Evolutionary conservation across 1,284 basidiomycete species (phyloP), one percentile per base, ranked within the genome.

Genomic region (Ceratobasidium sp.): DNA sequence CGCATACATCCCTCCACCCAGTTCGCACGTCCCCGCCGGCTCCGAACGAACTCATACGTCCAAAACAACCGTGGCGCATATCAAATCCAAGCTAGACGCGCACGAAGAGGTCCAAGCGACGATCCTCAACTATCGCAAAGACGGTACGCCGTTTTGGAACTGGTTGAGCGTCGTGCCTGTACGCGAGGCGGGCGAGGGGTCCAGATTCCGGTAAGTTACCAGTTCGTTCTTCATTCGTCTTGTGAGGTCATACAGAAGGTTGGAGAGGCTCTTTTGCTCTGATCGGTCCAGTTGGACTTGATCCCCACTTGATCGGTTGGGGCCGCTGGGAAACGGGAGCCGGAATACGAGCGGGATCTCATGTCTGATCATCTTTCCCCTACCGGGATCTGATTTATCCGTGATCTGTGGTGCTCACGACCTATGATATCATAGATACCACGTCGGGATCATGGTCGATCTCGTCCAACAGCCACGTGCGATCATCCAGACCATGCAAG

Each of bases 71-170:
- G 70, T 73, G 38, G 40, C 23, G 33, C 44, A 33, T 33, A 61
- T 73, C 70, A 61, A 62, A 13, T 20, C 70, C 42, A 61, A 73
- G 23, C 70, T 73, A 56, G 70, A 73, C 44, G 57, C 57, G 9
- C 12, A 73, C 54, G 57, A 62, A 26, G 70, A 73, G 28, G 28
- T 73, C 9, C 70, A 73, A 38, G 28, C 42, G n/a, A 62, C 59
- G 15, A n/a, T 73, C 12, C 56, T 73, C 40, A 73, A 73, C 59
- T 73, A 73, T 38, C 56, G 57, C 15, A 17, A 33, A 13, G 70
- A 73, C 70, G 70, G 70, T 3, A 73, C 70, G 44, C 57, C 70
- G 10, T 73, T 73, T 62, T 73, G 70, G 70, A 73, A 73, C 28
- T 73, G 59, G 56, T 28, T 73, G 26, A 73, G 70, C 59, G 28